Base-by-base conservation (phyloP, 768 basidiomycete genomes). In the Rhizopogon vulgaris region DNA sequence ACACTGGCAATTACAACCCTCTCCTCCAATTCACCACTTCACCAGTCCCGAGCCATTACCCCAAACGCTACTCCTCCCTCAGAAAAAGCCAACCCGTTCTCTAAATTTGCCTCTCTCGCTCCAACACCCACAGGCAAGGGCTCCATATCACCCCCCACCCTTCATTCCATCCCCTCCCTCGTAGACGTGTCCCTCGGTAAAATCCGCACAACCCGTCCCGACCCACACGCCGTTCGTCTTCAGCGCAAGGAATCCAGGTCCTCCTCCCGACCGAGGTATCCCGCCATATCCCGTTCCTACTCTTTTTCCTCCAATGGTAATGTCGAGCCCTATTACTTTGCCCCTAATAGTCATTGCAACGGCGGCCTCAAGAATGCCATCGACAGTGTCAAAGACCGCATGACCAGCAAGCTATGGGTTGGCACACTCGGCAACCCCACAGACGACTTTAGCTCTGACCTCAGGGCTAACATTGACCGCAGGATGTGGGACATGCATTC, bases 331-430 rank as follows among this genome's bases (percentile, higher is more conserved):
- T 81, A 71, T 71, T 73, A 80, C 52, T 66, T 78, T 32, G 75
- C 75, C 9, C 70, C 73, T n/a, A 91, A 90, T 60, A 75, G 81
- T 0, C 87, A 86, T 57, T 83, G 85, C 59, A 93, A 93, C 58
- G 88, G 88, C 14, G 90, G 90, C 9, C 73, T 93, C 46, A 85
- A 86, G 62, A 94, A 94, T 56, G 90, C 90, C 17, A 64, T 94
- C 3, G 78, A 82, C 30, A 85, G 84, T 58, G 79, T 90, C 46
- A 74, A 76, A 38, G 74, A 68, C 15, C 65, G 78, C 10, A 71
- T 85, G 42, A 71, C 78, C 43, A 69, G 68, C 40, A 76, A 76
- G 59, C 73, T 76, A 9, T 83, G 80, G 76, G 80, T 93, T 17
- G 90, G 90, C 17, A 85, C 87, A 0, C 73, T 93, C 34, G 89